A percentile compares a stretch with the other conserved stretches of the same genome.
Conservation (phyloP, 352 stramenopile genomes). For the Pythium brachiatum region DNA sequence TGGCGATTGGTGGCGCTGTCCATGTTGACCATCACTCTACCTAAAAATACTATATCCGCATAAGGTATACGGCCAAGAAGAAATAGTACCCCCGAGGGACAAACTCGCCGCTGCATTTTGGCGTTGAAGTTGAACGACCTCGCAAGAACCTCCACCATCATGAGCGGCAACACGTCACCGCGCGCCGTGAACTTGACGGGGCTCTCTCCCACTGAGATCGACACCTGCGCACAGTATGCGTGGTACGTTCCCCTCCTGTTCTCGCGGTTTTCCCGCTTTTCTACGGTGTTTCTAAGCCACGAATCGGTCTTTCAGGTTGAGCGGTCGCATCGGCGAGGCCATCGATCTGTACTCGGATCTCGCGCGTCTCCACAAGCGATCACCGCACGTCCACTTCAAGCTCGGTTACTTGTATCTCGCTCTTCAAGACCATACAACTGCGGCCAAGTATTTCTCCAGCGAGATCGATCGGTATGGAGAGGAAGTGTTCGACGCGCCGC, state of each 20-base stretch:
- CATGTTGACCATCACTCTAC: constrained; percentile 15
- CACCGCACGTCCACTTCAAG: constrained; percentile 59
- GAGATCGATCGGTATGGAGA: constrained; percentile 37
- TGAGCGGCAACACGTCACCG: constrained; percentile 21
- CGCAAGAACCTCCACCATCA: neutral
- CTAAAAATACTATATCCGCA: neutral
- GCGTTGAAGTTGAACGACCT: constrained; percentile 22
- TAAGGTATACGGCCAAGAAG: neutral
- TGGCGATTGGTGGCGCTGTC: constrained; percentile 11
- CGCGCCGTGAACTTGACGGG: constrained; percentile 1
- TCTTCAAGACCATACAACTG: constrained; percentile 29
- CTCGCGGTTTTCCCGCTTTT: neutral
- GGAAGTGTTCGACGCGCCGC: constrained; percentile 2
- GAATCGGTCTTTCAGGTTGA: constrained; percentile 27
- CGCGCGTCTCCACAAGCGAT: constrained; percentile 31
- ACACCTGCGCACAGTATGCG: constrained; percentile 48
- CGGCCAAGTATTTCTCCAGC: constrained; percentile 35
- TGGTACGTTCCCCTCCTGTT: constrained; percentile 29
- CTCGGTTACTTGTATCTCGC: constrained; percentile 44
- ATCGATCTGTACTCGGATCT: constrained; percentile 50
- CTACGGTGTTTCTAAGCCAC: neutral
- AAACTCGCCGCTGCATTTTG: neutral
- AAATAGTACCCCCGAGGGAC: neutral
- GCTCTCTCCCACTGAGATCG: constrained; percentile 31
- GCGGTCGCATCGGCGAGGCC: constrained; percentile 39